Conservation (phyloP, 169 alveolate genomes). For the Plasmodium fragile region DNA sequence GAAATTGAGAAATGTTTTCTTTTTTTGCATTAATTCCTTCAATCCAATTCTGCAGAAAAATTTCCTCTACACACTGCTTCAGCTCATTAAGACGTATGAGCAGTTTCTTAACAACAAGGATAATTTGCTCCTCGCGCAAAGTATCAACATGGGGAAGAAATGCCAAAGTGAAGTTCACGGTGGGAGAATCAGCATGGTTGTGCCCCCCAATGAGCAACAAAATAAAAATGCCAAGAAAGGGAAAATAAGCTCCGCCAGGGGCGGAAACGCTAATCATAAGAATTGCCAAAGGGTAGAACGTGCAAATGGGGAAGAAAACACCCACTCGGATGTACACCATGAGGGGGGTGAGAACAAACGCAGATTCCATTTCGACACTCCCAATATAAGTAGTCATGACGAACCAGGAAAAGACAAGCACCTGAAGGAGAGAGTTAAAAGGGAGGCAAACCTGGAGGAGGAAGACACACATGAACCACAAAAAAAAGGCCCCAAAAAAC, state of each 20-base stretch:
- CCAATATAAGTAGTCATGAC: not conserved
- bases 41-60: constrained; percentile 56
- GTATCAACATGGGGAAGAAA: not conserved
- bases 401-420: not conserved
- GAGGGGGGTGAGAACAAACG: not conserved
- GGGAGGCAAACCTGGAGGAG: not conserved
- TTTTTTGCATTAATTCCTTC: constrained; percentile 18
- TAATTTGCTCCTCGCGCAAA: constrained; percentile 4
- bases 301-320: not conserved
- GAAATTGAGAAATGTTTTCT: constrained; percentile 54
- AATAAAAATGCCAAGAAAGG: not conserved
- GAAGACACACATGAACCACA: not conserved
- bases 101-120: constrained; percentile 34
- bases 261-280: not conserved
- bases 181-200: not conserved
- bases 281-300: not conserved
- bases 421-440: not conserved
- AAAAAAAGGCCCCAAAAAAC: not conserved
- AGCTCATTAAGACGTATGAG: constrained; percentile 72
- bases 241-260: not conserved
- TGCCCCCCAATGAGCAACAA: not conserved
- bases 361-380: not conserved
- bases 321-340: not conserved
- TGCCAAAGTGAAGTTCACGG: not conserved
- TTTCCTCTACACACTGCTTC: constrained; percentile 61